These are phyloP conservation scores for Stropharia rugosoannulata DNA, from an alignment of 768 basidiomycete species.

Conservation along the genomic window DNA sequence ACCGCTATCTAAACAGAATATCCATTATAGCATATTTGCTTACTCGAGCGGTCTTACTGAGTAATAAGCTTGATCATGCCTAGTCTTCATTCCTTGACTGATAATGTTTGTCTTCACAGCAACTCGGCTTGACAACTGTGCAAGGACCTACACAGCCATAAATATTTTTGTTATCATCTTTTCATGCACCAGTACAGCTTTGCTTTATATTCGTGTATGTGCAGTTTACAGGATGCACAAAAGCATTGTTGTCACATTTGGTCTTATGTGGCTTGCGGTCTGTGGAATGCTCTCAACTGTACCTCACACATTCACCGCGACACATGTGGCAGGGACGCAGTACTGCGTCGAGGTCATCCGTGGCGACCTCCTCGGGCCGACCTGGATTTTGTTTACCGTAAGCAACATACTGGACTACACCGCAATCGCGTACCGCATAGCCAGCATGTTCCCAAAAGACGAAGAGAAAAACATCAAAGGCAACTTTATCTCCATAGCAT, in stretches of 20 bases:
- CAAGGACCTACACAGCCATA: slow-evolving; percentile 7
- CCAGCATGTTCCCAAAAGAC: slow-evolving; percentile 11
- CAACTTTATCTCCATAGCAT: neutral
- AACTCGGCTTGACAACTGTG: slow-evolving; percentile 14
- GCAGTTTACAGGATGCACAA: slow-evolving; percentile 20
- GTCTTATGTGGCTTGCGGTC: slow-evolving; percentile 26
- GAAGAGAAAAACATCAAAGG: neutral
- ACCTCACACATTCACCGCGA: slow-evolving; percentile 19
- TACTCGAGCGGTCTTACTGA: slow-evolving; percentile 16
- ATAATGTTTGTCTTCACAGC: neutral
- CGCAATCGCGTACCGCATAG: slow-evolving; percentile 28
- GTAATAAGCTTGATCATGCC: slow-evolving; percentile 8
- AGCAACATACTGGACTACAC: slow-evolving; percentile 30
- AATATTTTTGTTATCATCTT: slow-evolving; percentile 19
- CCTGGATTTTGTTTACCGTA: slow-evolving; percentile 18
- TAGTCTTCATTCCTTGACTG: neutral
- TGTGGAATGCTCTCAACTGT: slow-evolving; percentile 13
- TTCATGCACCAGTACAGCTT: slow-evolving; percentile 18
- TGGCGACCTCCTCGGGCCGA: slow-evolving; percentile 12
- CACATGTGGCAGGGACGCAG: slow-evolving; percentile 19
- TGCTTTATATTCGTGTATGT: slow-evolving; percentile 27
- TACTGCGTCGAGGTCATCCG: slow-evolving; percentile 21
- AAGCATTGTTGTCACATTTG: slow-evolving; percentile 20
- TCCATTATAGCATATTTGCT: slow-evolving; percentile 15
- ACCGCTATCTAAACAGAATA: neutral